phyloP scores from a whole-genome alignment of 164 flowering plant species.

The Liriodendron chinense region DNA sequence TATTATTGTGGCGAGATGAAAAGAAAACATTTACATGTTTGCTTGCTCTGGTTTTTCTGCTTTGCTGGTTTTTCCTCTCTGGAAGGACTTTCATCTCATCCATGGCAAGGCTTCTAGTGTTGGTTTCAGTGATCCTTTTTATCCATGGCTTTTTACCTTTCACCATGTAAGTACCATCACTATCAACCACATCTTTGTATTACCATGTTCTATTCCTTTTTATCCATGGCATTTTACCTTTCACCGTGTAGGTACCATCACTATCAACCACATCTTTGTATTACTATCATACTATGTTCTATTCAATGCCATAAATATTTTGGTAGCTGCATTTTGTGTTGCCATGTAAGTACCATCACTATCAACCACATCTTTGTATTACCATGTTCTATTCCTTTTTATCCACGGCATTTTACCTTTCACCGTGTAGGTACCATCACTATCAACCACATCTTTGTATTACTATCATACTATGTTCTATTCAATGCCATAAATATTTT shows the following conservation, averaged over 20 bases:
- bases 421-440: slow-evolving; percentile 53
- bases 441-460: slow-evolving; percentile 2
- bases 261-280: no score
- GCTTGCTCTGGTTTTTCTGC: slow-evolving; percentile 37
- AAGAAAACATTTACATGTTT: slow-evolving; percentile 64
- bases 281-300: no score
- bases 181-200: slow-evolving; percentile 3
- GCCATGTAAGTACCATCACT: no score
- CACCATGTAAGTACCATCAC: slow-evolving; percentile 51
- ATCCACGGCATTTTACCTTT: slow-evolving; percentile 49
- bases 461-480: background rate
- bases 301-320: no score
- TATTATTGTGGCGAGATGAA: slow-evolving; percentile 91
- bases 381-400: no score
- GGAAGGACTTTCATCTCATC: slow-evolving; percentile 77
- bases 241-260: no score
- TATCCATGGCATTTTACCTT: no score
- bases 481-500: background rate
- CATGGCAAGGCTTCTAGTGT: slow-evolving; percentile 55
- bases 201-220: background rate
- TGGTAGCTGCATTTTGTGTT: no score
- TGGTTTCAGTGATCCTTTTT: slow-evolving; percentile 34
- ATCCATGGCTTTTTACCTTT: slow-evolving; percentile 49
- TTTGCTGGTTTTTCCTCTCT: slow-evolving; percentile 77
- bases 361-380: no score